Evolutionary conservation across 441 rosid genomes (phyloP).

Genomic region (Erodium texanum): DNA sequence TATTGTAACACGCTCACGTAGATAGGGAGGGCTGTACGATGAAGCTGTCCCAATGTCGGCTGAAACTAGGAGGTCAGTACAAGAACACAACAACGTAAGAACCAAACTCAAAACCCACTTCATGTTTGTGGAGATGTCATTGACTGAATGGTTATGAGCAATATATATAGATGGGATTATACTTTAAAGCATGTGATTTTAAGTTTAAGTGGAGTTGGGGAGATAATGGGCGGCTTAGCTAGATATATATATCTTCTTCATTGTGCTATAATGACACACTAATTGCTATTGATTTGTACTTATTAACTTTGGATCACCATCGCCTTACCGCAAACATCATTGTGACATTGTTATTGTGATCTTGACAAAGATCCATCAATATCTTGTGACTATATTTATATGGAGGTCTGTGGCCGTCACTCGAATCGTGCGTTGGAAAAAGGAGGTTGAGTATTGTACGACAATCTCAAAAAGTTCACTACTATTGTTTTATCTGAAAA

Average conservation of each 20-base stretch:
- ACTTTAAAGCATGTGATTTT: neutral
- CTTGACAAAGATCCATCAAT: neutral
- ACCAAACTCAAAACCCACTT: too few relatives aligned
- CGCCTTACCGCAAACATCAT: neutral
- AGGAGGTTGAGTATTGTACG: too few relatives aligned
- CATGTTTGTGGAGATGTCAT: too few relatives aligned
- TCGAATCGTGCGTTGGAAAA: too few relatives aligned
- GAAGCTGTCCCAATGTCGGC: neutral
- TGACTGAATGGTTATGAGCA: too few relatives aligned
- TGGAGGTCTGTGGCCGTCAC: neutral
- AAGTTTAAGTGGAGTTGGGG: too few relatives aligned
- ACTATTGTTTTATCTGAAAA: too few relatives aligned
- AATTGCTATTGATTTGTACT: neutral
- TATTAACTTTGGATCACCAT: neutral
- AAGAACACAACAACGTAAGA: neutral
- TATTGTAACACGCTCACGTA: neutral
- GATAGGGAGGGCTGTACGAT: constrained; percentile 1
- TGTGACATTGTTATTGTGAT: too few relatives aligned
- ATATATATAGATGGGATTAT: too few relatives aligned
- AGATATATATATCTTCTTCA: too few relatives aligned
- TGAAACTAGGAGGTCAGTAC: neutral
- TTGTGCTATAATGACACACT: neutral
- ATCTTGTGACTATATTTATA: neutral
- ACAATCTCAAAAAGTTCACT: too few relatives aligned
- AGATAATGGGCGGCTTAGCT: too few relatives aligned